Base-by-base conservation (phyloP, 345 rosid species). In the Psidium guajava region DNA sequence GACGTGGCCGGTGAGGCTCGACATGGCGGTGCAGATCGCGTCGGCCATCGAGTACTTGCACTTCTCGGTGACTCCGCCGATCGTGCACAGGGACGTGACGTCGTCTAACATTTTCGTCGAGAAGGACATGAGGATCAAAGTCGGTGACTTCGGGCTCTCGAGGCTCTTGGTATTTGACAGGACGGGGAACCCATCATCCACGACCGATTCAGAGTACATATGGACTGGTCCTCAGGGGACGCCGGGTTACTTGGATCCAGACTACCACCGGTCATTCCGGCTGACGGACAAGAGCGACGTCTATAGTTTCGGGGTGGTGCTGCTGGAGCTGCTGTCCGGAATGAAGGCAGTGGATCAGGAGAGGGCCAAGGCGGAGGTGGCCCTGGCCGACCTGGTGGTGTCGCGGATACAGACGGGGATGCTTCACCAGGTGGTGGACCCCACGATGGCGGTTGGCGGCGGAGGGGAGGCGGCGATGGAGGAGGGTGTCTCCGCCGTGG, bases 141-240 rank as follows among this genome's bases (percentile, higher is more conserved):
- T 95, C 3, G 98, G 98, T 0, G 98, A 95, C 85, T 97, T 94
- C 50, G 99, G 99, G 82, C 90, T 97, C 12, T 94, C 98, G 6
- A 91, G 99, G 93, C 92, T 95, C 9, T 5, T 96, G 86, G 89
- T 89, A 56, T 86, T 91, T 6, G 85, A 96, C 0, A 95, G 92
- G 54, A 87, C 89, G 51, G 82, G 96, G 75, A 90, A 93, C 52
- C 84, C 92, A 24, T 88, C 93, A 53, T 54, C 88, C 15, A 81
- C 88, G 1, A 87, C 94, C 24, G 95, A 92, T n/a, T 94, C 82
- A 42, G 83, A 82, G 83, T 54, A 82, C 81, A 98, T 97, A 1
- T 95, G 97, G 89, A 95, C 99, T 22, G 99, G 98, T 32, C 99
- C 99, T 1, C 99, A 97, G 75, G 98, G 98, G 0, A 95, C 99